Base-by-base conservation (phyloP, 768 basidiomycete species). In the Mrakia blollopis region DNA sequence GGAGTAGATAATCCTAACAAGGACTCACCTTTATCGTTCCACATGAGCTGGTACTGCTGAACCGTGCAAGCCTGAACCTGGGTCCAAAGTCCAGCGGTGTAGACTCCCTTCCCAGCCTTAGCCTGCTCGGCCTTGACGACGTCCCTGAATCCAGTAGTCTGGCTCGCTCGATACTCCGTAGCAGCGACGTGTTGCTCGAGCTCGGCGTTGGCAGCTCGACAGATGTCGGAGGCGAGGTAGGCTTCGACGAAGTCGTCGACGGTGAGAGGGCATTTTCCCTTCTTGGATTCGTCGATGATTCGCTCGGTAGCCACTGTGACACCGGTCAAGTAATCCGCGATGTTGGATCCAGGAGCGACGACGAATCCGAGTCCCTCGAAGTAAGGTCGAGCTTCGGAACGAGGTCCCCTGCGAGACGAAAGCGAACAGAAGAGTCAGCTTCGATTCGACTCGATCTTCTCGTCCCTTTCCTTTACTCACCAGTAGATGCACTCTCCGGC, bases 241-340 rank as follows among this genome's bases (percentile, higher is more conserved):
- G 89, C 89, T 18, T 83, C 83, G 80, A 91, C 92, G 30, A 95
- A 87, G 44, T 86, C 87, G 68, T 88, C 86, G 0, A 93, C 89
- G 0, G 91, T 88, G 13, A 88, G 88, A 23, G 76, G 76, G 10
- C 63, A 72, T 21, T 50, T 61, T 37, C 68, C 52, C 75, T 70
- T 57, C 57, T 76, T 76, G 68, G 32, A 28, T 30, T 87, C 84
- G 0, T 89, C 88, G 80, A 91, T 90, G 81, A 89, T 90, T 41
- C 93, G 91, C 84, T 96, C 93, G 80, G 93, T 92, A 0, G 89
- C 87, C 80, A 92, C 92, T 3, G 94, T 86, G 78, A 85, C 82
- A 35, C 84, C 84, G 37, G 86, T 87, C 47, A 87, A 80, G 83
- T 85, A 86, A 79, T 88, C 87, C 71, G 86, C 86, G 10, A 85